Evolutionary conservation across 768 basidiomycete species (phyloP), one percentile per base, ranked within the genome.

Genomic region (Podaxis rugospora): DNA sequence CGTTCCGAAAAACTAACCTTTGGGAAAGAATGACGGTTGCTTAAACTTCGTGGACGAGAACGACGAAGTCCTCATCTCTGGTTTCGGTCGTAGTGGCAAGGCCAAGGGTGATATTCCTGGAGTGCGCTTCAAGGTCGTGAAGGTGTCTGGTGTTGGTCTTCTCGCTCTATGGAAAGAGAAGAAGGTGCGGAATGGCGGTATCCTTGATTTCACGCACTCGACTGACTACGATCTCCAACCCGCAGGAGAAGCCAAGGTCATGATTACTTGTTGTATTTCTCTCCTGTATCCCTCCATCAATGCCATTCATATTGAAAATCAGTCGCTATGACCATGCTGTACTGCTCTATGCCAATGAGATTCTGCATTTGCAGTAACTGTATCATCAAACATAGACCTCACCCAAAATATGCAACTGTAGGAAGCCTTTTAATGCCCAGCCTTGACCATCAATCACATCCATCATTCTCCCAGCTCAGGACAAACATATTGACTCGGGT

Each of bases 41-140:
- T 78, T 97, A 66, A 97, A 95, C 86, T 95, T 94, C 74, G 93
- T 98, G 69, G 97, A 98, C 71, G 96, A 98, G 85, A 97, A 98
- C 82, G 95, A 98, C 77, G 95, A 98, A 79, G 97, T 99, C 67
- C 90, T 97, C 67, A 98, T 98, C 76, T 98, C 96, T 66, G 96
- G 97, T 79, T 99, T 99, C 86, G 97, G 97, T 88, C 94, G 97
- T 75, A 88, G 95, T 69, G 97, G 97, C 67, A 98, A 98, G 82
- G 96, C 96, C 65, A 99, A 98, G 86, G 97, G 93, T 89, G 96
- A 98, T 91, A 98, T 99, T 80, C 97, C 97, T 44, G 95, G 97
- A 86, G 96, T 98, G 66, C 93, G 96, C 66, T 98, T 98, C 90
- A 98, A 99, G 81, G 89, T 98, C 68, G 97, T 99, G 70, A 98